Percentiles rank a stretch among this genome's conserved stretches.
phyloP scores from a whole-genome alignment of 2,329 filamentous ascomycete genomes.

The Berkeleyomyces basicola region DNA sequence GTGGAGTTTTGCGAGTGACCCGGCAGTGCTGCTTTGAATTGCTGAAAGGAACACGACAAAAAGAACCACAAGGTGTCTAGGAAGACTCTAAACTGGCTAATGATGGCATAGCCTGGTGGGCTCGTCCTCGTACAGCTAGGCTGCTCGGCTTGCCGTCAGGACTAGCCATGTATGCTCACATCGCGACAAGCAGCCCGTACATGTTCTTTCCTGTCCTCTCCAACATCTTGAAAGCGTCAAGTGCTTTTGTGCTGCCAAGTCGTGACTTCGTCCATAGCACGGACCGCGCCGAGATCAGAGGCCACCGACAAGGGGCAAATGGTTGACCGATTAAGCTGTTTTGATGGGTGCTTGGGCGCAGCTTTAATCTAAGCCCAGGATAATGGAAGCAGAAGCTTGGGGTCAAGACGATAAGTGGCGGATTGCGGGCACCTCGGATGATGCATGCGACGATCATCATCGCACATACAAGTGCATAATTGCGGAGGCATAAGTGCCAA shows the following conservation, averaged over 20 bases:
- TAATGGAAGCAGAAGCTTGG: neutral
- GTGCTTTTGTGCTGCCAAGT: neutral
- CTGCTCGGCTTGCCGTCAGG: too few species aligned
- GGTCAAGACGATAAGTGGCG: neutral
- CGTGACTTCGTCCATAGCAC: neutral
- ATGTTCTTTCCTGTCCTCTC: neutral
- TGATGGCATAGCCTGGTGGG: too few species aligned
- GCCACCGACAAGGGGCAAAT: neutral
- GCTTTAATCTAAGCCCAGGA: neutral
- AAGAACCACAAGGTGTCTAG: too few species aligned
- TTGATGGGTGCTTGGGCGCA: neutral
- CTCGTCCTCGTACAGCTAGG: too few species aligned
- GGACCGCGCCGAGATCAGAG: neutral
- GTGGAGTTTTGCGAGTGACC: neutral
- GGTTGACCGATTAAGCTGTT: neutral
- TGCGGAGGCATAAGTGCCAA: neutral
- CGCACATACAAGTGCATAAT: too few species aligned
- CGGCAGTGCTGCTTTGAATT: neutral
- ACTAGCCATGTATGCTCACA: too few species aligned
- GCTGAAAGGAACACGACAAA: neutral
- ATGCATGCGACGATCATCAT: neutral
- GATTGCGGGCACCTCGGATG: neutral
- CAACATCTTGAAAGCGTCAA: neutral
- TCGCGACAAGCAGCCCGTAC: too few species aligned
- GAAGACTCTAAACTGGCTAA: too few species aligned